phyloP scores from a whole-genome alignment of 2,329 filamentous ascomycete genomes.

The Microcera coccophila region DNA sequence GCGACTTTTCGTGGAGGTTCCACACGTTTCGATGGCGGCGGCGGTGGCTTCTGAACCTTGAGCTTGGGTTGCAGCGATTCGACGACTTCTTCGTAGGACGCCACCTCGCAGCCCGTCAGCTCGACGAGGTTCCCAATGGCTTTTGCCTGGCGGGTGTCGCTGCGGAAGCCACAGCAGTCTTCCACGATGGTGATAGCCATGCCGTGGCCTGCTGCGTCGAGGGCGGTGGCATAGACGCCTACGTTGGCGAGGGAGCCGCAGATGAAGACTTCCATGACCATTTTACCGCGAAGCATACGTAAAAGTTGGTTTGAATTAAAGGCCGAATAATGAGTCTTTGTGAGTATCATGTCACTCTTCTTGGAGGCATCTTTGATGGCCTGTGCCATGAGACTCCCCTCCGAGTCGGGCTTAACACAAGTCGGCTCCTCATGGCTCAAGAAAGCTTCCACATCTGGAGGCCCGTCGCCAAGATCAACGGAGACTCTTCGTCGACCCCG shows the following conservation, averaged over 20 bases:
- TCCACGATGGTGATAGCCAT: conserved; percentile 82
- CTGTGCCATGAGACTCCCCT: conserved; percentile 44
- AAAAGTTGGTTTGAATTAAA: conserved; percentile 73
- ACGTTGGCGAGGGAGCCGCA: conserved; percentile 84
- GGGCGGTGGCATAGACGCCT: conserved; percentile 84
- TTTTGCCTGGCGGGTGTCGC: conserved; percentile 62
- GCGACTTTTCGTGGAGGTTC: conserved; percentile 10
- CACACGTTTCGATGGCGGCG: conserved; percentile 3
- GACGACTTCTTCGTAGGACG: conserved; percentile 58
- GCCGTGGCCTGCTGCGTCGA: conserved; percentile 85
- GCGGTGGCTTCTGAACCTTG: conserved; percentile 7
- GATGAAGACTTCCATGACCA: conserved; percentile 85
- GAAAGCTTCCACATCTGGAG: conserved; percentile 42
- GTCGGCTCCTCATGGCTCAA: conserved; percentile 39
- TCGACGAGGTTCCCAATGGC: conserved; percentile 69
- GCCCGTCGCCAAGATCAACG: conserved; percentile 10
- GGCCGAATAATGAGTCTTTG: conserved; percentile 84
- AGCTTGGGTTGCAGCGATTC: conserved; percentile 21
- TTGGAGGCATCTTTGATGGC: conserved; percentile 42
- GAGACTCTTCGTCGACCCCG: conserved; percentile 13
- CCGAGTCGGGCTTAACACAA: conserved; percentile 43
- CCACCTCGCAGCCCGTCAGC: conserved; percentile 67
- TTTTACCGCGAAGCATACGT: conserved; percentile 71
- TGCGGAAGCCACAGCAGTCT: conserved; percentile 82
- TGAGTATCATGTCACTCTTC: conserved; percentile 48